Evolutionary conservation across 345 rosid genomes (phyloP).

Genomic region (Camelina laxa): DNA sequence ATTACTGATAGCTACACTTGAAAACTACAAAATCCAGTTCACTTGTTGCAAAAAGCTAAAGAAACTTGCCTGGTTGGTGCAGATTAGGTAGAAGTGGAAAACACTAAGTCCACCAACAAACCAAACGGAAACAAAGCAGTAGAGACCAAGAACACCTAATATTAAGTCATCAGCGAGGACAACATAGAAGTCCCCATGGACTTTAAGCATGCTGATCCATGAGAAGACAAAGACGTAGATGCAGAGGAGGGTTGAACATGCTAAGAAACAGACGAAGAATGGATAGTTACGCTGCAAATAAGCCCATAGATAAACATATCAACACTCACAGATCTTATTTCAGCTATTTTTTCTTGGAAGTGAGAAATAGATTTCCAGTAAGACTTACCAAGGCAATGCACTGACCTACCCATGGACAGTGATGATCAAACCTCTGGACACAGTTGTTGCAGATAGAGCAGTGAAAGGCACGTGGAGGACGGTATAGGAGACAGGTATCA

Average conservation of each 20-base stretch:
- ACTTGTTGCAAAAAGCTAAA: slow-evolving; percentile 3
- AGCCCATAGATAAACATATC: not conserved
- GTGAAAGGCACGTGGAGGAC: slow-evolving; percentile 90
- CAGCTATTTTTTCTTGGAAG: not conserved
- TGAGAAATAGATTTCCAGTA: slow-evolving; percentile 9
- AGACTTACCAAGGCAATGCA: slow-evolving; percentile 82
- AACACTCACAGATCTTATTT: slow-evolving; percentile 2
- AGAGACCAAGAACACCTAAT: slow-evolving; percentile 51
- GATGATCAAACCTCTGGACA: slow-evolving; percentile 92
- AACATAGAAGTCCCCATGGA: slow-evolving; percentile 44
- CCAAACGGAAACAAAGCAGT: slow-evolving; percentile 72
- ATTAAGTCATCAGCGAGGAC: slow-evolving; percentile 52
- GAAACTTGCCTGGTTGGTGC: slow-evolving; percentile 69
- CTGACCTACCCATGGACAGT: slow-evolving; percentile 99
- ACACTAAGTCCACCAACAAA: slow-evolving; percentile 80
- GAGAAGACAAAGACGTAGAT: slow-evolving; percentile 68
- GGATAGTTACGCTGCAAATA: slow-evolving; percentile 80
- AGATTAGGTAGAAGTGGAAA: slow-evolving; percentile 71
- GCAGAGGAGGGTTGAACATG: slow-evolving; percentile 67
- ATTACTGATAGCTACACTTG: not conserved
- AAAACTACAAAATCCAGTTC: not conserved
- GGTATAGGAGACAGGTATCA: slow-evolving; percentile 79
- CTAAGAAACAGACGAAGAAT: slow-evolving; percentile 70
- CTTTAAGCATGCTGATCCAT: slow-evolving; percentile 60
- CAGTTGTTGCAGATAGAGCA: slow-evolving; percentile 96